Conservation (phyloP, 2,329 filamentous ascomycete species). For the Arthrobotrys musiformis region DNA sequence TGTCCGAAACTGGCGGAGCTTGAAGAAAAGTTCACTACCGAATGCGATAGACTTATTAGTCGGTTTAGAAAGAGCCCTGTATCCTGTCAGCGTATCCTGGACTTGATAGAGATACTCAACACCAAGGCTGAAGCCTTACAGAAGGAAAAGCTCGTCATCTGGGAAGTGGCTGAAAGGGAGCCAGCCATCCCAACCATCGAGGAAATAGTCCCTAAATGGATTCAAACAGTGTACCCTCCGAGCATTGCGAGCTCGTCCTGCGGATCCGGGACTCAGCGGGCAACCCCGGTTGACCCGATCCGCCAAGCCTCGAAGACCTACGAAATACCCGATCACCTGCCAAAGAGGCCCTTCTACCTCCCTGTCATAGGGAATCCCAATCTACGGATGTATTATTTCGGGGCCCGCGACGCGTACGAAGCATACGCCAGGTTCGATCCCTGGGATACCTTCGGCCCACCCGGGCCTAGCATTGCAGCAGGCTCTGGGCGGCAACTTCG, state of each 20-base stretch:
- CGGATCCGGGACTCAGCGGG: not conserved
- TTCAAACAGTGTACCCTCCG: not conserved
- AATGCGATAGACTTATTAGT: not conserved
- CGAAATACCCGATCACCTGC: not conserved
- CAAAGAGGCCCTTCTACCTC: conserved; percentile 2
- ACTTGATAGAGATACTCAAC: not conserved
- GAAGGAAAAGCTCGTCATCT: not conserved
- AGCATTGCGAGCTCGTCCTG: not conserved
- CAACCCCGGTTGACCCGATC: not conserved
- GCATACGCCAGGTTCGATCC: not conserved
- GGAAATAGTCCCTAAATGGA: not conserved
- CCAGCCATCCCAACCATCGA: not conserved
- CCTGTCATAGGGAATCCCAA: not conserved
- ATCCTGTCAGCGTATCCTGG: not conserved
- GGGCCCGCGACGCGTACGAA: not conserved
- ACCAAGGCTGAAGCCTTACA: not conserved
- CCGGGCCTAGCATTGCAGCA: not conserved
- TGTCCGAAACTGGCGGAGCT: not conserved
- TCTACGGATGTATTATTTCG: not conserved
- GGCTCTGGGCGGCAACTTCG: conserved; percentile 2
- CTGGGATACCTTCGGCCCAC: not conserved
- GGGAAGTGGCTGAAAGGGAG: not conserved
- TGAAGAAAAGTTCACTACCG: not conserved
- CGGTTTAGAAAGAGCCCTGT: not conserved
- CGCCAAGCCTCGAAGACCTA: not conserved